phyloP scores from a whole-genome alignment of 2,329 filamentous ascomycete genomes.

The Beauveria rudraprayagi region DNA sequence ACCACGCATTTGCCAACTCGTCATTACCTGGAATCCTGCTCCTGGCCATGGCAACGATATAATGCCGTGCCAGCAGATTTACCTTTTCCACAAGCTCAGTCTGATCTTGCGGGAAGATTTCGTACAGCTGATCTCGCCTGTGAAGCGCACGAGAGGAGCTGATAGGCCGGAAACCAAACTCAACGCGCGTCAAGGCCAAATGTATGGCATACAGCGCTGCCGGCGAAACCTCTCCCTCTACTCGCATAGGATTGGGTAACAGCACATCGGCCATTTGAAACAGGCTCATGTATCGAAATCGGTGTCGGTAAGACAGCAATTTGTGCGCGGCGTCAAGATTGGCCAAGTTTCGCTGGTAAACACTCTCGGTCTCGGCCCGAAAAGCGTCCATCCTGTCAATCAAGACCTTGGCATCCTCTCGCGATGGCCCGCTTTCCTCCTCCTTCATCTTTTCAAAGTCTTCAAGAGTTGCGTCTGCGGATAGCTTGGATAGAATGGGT shows the following conservation, averaged over 20 bases:
- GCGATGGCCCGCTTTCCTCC: constrained; percentile 34
- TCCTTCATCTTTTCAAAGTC: constrained; percentile 24
- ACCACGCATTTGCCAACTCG: constrained; percentile 15
- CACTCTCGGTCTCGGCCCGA: constrained; percentile 29
- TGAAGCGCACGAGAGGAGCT: constrained; percentile 38
- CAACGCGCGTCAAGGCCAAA: constrained; percentile 50
- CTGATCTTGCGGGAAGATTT: constrained; percentile 37
- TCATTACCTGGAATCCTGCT: constrained; percentile 12
- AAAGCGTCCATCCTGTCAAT: constrained; percentile 43
- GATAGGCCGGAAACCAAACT: constrained; percentile 50
- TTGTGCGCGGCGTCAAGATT: constrained; percentile 39
- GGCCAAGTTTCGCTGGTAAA: constrained; percentile 40
- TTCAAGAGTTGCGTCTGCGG: constrained; percentile 20
- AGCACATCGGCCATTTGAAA: constrained; percentile 41
- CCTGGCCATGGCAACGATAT: constrained; percentile 19
- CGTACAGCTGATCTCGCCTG: constrained; percentile 49
- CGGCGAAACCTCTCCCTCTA: constrained; percentile 31
- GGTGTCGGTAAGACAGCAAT: constrained; percentile 29
- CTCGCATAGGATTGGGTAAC: constrained; percentile 28
- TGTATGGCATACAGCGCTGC: constrained; percentile 62
- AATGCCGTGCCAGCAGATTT: constrained; percentile 25
- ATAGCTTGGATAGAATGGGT: constrained; percentile 27
- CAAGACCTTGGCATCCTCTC: constrained; percentile 33
- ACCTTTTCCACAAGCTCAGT: constrained; percentile 24
- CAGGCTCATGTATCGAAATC: constrained; percentile 39